A percentile compares a stretch with the other conserved stretches of the same genome.
phyloP scores from a whole-genome alignment of 768 basidiomycete species.

The Mycena albidolilacea region DNA sequence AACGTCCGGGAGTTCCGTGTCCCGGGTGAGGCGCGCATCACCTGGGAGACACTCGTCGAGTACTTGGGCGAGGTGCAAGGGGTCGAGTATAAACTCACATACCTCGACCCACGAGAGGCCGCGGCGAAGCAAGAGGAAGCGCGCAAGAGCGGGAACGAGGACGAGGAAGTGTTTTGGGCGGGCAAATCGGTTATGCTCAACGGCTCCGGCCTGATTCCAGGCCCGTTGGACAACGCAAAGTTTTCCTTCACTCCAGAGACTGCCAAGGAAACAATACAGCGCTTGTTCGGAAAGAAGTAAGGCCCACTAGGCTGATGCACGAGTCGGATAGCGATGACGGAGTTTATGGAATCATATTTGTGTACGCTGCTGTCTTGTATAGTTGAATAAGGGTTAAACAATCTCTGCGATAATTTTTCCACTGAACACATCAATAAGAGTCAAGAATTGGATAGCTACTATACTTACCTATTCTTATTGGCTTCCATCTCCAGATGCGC shows the following conservation, averaged over 20 bases:
- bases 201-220: conserved; percentile 7
- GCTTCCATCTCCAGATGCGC: conserved; percentile 90
- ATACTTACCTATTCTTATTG: conserved; percentile 65
- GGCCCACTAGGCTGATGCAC: background rate
- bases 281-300: conserved; percentile 8
- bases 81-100: conserved; percentile 11
- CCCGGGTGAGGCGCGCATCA: conserved; percentile 6
- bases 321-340: background rate
- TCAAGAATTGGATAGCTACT: conserved; percentile 6
- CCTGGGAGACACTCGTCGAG: conserved; percentile 12
- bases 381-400: background rate
- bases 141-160: conserved; percentile 6
- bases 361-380: background rate
- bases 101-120: conserved; percentile 7
- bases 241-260: conserved; percentile 22
- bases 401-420: conserved; percentile 64
- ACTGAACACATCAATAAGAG: conserved; percentile 44
- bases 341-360: background rate
- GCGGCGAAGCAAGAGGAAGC: conserved; percentile 22
- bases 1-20: conserved; percentile 15
- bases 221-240: conserved; percentile 17
- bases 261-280: conserved; percentile 19
- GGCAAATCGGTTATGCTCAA: conserved; percentile 8
- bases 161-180: conserved; percentile 23
- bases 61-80: conserved; percentile 19